Evolutionary conservation across 768 basidiomycete genomes (phyloP), one percentile per base, ranked within the genome.

Genomic region (Amanita pallidorosea): DNA sequence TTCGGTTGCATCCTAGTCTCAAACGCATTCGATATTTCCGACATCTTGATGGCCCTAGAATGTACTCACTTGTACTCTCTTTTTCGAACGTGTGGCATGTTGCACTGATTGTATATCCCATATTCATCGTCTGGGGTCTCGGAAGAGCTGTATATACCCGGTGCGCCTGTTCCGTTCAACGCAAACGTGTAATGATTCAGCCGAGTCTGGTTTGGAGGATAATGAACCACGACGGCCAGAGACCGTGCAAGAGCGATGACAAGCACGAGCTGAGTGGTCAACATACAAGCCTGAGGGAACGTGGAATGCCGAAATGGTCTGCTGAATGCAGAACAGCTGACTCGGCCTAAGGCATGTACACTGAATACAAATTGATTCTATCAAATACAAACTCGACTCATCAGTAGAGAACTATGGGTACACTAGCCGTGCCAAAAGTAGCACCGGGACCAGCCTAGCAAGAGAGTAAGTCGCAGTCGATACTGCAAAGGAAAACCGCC

Each of bases 61-160:
- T n/a, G n/a, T 15, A 60, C 68, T 12, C 43, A 75, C 76, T 65
- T 67, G 61, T 76, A 76, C 57, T 75, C 74, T 51, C 54, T 60
- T 22, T 48, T 44, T 49, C 74, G 61, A 1, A 73, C 73, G 63
- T 76, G 76, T 2, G 76, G 75, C 76, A 77, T 76, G 54, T 75
- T 76, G 46, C 76, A 76, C 74, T 74, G 75, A 52, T 75, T 75
- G 51, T 74, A 76, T 17, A 59, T 60, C 0, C 74, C 75, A 63
- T 76, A 76, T 7, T 55, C 54, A 2, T 62, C 49, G 34, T 69
- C 57, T 1, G 73, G 69, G 7, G 68, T 69, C 6, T 49, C 56
- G 0, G 74, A 75, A 0, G 69, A 72, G 52, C 61, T 66, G 58
- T 66, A 75, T 2, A 75, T 73, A 4, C 75, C 75, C 18, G 73